phyloP scores from a whole-genome alignment of 1,284 basidiomycete species.

The Naganishia sp. region DNA sequence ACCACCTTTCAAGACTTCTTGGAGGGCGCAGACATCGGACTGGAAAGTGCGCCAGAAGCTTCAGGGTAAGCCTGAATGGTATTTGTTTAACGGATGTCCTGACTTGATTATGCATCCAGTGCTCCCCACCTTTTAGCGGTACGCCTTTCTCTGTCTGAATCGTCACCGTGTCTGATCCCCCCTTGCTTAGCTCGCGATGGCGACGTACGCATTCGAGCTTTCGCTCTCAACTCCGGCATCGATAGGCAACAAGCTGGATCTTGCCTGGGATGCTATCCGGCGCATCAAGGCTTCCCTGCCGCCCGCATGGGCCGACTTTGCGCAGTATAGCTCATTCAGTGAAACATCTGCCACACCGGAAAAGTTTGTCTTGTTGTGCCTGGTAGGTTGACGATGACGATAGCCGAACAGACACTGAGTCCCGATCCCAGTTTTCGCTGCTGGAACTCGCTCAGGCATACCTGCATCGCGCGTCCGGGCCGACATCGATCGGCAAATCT shows the following conservation, averaged over 20 bases:
- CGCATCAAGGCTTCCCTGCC: slow-evolving; percentile 15
- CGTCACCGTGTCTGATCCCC: too few species aligned
- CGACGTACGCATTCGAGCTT: slow-evolving; percentile 22
- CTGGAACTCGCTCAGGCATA: slow-evolving; percentile 16
- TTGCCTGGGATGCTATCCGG: not conserved
- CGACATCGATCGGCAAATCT: not conserved
- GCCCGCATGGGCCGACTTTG: slow-evolving; percentile 8
- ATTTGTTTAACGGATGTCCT: not conserved
- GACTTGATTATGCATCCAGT: not conserved
- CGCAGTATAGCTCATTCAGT: not conserved
- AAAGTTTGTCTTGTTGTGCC: slow-evolving; percentile 16
- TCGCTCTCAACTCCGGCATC: slow-evolving; percentile 1
- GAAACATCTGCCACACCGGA: slow-evolving; percentile 7
- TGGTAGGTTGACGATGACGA: not conserved
- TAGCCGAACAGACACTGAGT: not conserved
- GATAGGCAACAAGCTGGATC: not conserved
- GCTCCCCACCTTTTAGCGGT: slow-evolving; percentile 13
- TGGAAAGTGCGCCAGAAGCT: slow-evolving; percentile 12
- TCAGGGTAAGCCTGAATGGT: not conserved
- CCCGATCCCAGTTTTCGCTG: not conserved
- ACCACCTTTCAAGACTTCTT: slow-evolving; percentile 17
- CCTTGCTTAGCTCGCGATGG: slow-evolving; percentile 3
- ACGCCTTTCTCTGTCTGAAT: not conserved
- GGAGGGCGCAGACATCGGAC: not conserved
- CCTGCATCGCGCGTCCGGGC: slow-evolving; percentile 1